Percentiles rank a stretch among this genome's conserved stretches.
Conservation (phyloP, 2,329 filamentous ascomycete genomes). For the Sphaceloma murrayae region DNA sequence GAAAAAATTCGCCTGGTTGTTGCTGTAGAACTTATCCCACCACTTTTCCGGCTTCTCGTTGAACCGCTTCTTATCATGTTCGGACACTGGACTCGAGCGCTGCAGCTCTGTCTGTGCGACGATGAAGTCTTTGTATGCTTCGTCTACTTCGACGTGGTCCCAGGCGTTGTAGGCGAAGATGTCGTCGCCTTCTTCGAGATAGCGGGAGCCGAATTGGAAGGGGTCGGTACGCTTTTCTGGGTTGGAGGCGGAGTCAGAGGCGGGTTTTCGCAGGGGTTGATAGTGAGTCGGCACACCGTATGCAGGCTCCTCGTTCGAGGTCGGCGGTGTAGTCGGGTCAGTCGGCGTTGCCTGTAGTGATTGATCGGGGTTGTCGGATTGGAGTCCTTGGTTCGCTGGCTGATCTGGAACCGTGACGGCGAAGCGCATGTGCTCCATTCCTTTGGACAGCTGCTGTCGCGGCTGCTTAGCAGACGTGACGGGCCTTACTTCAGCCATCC, state of each 20-base stretch:
- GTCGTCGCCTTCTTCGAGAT: constrained; percentile 72
- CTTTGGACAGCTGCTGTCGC: constrained; percentile 40
- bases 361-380: constrained; percentile 3
- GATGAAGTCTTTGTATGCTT: constrained; percentile 76
- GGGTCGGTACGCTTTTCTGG: constrained; percentile 84
- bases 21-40: constrained; percentile 98
- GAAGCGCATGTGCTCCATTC: constrained; percentile 44
- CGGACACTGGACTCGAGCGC: constrained; percentile 74
- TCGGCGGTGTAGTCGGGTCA: background rate
- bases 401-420: constrained; percentile 37
- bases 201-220: constrained; percentile 90
- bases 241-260: constrained; percentile 57
- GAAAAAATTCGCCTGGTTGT: constrained; percentile 96
- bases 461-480: constrained; percentile 28
- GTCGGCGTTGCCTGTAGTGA: constrained; percentile 7
- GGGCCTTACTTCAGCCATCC: too few species aligned
- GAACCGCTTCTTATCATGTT: constrained; percentile 87
- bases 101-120: constrained; percentile 78
- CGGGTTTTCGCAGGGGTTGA: constrained; percentile 37
- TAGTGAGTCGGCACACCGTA: constrained; percentile 42
- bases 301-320: constrained; percentile 31
- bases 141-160: constrained; percentile 94
- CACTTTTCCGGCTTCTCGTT: constrained; percentile 85
- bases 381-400: constrained; percentile 22
- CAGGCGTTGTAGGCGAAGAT: constrained; percentile 98